Base-by-base conservation (phyloP, 169 alveolate species). In the Plasmodium chabaudi region DNA sequence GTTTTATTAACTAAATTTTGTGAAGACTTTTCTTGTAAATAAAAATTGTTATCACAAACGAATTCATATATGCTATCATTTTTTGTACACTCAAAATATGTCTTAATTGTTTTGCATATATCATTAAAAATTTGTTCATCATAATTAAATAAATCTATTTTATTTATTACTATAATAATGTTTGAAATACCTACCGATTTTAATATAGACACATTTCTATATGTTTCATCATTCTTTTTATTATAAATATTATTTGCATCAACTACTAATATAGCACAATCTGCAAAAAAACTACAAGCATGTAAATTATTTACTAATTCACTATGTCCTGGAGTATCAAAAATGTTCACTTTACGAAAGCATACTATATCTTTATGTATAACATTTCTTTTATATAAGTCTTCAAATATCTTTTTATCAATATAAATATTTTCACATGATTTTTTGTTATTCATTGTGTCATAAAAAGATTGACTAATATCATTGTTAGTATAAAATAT, bases 321-420 rank as follows among this genome's bases (percentile, higher is more conserved):
- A 19, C 87, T 92, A 19, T 93, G 96, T 2, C 96, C 96, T 9
- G 96, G 96, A 5, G 96, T 93, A 68, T 93, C 96, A 49, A 93
- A 91, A 56, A 93, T 84, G 46, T 93, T 92, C n/a, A 93, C 44
- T 69, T 93, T 93, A 23, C 92, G 75, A 63, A 69, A 49, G 42
- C 69, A 87, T 47, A 69, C 65, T 7, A 71, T 56, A 60, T 70
- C 87, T 9, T 44, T 61, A 19, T 63, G 84, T 7, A 65, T 39
- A 13, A 23, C 34, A 10, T 59, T 56, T 60, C 39, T 64, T 72
- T 63, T 73, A 61, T 67, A 46, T 23, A 65, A 49, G 47, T 59
- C 75, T 51, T 42, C 60, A 39, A 70, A 70, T 49, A 46, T 87
- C 51, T 63, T 53, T 67, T 47, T 87, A 74, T 86, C 51, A n/a